A percentile compares a stretch with the other conserved stretches of the same genome.
phyloP scores from a whole-genome alignment of 2,329 filamentous ascomycete genomes.

The Lachnellula arida region DNA sequence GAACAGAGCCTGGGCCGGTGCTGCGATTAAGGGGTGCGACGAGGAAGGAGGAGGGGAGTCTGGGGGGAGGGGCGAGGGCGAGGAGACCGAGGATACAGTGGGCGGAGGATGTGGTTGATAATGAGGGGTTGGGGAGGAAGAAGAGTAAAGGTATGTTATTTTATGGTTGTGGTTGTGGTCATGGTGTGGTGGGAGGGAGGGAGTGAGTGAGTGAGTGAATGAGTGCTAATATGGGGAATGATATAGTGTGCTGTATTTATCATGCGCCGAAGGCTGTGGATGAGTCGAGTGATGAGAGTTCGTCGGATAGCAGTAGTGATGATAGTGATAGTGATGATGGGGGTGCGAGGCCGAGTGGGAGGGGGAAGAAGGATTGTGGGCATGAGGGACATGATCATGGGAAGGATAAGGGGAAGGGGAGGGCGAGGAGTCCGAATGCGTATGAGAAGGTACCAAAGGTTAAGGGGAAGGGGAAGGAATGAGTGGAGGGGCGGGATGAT shows the following conservation, averaged over 20 bases:
- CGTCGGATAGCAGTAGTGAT: conserved; percentile 51
- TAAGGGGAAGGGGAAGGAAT: conserved; percentile 30
- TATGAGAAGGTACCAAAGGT: conserved; percentile 72
- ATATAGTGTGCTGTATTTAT: conserved; percentile 95
- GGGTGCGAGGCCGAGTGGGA: conserved; percentile 35
- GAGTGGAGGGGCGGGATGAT: neutral
- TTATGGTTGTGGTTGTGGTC: neutral
- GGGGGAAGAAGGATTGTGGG: conserved; percentile 29
- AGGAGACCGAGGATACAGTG: conserved; percentile 67
- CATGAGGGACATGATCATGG: conserved; percentile 33
- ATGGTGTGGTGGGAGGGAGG: neutral
- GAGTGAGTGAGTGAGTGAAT: neutral
- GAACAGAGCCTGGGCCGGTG: conserved; percentile 18
- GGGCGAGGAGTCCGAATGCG: conserved; percentile 69
- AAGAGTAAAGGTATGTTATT: conserved; percentile 73
- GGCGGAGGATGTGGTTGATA: conserved; percentile 91
- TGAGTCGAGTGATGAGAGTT: conserved; percentile 72
- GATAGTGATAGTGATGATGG: conserved; percentile 39
- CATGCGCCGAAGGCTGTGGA: conserved; percentile 77
- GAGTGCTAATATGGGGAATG: too few species aligned
- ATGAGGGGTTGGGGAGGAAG: conserved; percentile 91
- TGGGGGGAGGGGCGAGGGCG: conserved; percentile 35
- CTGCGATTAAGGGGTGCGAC: conserved; percentile 28
- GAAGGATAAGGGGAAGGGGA: conserved; percentile 33
- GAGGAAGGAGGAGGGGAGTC: conserved; percentile 5